Evolutionary conservation across 169 alveolate genomes (phyloP).

Genomic region (Plasmodium reichenowi): DNA sequence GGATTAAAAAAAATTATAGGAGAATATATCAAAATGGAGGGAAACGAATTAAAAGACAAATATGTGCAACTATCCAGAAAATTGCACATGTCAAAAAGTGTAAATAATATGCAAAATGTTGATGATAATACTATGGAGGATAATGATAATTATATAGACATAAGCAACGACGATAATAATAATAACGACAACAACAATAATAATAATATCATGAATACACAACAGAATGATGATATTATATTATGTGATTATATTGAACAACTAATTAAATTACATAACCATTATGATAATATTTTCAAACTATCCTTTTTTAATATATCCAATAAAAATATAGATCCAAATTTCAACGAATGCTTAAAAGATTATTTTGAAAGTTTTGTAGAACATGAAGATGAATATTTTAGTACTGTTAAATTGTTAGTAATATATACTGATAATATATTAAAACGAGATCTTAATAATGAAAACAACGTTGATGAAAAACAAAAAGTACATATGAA

Average conservation of each 20-base stretch:
- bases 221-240: slow-evolving; percentile 44
- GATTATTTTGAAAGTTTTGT: slow-evolving; percentile 75
- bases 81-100: not conserved
- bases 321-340: slow-evolving; percentile 22
- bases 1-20: slow-evolving; percentile 73
- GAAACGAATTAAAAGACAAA: slow-evolving; percentile 59
- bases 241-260: slow-evolving; percentile 51
- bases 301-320: slow-evolving; percentile 55
- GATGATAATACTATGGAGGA: slow-evolving; percentile 12
- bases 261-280: slow-evolving; percentile 44
- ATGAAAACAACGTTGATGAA: not conserved
- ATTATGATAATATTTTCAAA: slow-evolving; percentile 48
- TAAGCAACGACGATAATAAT: slow-evolving; percentile 6
- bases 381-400: slow-evolving; percentile 65
- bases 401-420: slow-evolving; percentile 58
- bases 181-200: slow-evolving; percentile 12
- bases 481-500: not conserved
- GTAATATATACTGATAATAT: slow-evolving; percentile 68
- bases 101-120: not conserved
- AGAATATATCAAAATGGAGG: slow-evolving; percentile 58
- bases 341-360: slow-evolving; percentile 66
- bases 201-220: slow-evolving; percentile 9
- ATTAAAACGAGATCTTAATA: slow-evolving; percentile 5
- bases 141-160: slow-evolving; percentile 16
- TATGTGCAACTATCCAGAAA: slow-evolving; percentile 21